These are phyloP conservation scores for Celoporthe dispersa DNA, from an alignment of 2,329 filamentous ascomycete genomes.

Conservation along the genomic window DNA sequence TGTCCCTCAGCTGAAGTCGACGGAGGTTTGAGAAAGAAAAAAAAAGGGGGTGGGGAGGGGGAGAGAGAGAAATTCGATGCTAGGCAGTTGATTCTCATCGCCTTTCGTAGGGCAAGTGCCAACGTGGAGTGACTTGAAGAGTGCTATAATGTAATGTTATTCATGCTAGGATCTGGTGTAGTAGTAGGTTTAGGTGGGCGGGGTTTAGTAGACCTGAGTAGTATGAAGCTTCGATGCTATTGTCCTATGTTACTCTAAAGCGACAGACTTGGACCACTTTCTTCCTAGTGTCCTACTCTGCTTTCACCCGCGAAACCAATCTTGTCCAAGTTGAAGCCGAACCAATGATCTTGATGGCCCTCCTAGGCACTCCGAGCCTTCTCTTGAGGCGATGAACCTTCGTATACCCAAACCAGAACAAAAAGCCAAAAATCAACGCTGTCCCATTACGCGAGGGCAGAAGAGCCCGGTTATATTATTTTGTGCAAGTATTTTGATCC, in stretches of 20 bases:
- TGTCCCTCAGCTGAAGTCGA: slow-evolving; percentile 34
- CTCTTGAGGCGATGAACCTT: no score
- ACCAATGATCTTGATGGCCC: neutral
- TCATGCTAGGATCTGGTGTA: neutral
- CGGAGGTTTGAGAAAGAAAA: neutral
- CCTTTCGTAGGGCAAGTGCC: neutral
- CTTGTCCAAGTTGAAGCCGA: neutral
- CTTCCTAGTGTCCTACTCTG: neutral
- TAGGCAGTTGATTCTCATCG: neutral
- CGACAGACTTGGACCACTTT: neutral
- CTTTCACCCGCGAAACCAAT: neutral
- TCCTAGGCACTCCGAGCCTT: neutral
- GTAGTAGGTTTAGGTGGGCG: neutral
- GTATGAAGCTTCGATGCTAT: neutral
- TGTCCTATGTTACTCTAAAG: neutral
- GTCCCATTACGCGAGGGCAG: neutral
- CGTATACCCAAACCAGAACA: neutral
- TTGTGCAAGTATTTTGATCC: neutral
- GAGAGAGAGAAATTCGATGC: no score
- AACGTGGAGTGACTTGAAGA: neutral
- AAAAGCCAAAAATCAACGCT: neutral
- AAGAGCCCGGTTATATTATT: neutral
- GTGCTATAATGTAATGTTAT: neutral
- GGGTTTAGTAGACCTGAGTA: neutral
- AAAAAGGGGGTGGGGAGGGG: no score